Conservation (phyloP, 192 early-diverging fungal species). For the Mortierella claussenii region DNA sequence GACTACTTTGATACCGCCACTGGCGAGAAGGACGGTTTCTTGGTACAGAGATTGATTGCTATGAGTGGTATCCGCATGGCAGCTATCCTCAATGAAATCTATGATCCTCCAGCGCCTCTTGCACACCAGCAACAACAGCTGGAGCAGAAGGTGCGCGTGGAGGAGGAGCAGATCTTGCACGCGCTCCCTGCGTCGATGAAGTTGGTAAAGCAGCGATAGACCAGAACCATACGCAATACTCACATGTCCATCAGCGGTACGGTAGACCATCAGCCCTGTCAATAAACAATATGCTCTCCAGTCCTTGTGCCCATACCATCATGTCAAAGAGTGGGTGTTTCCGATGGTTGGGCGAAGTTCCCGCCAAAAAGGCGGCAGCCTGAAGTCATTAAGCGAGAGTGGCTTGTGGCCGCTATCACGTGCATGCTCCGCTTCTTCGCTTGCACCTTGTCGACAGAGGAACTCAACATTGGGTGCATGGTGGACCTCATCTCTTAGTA, state of each 20-base stretch:
- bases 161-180: too few relatives aligned
- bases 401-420: not conserved
- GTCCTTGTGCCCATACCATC: too few relatives aligned
- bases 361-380: too few relatives aligned
- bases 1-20: constrained; percentile 51
- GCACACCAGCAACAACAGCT: too few relatives aligned
- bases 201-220: not conserved
- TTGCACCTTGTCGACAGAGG: not conserved
- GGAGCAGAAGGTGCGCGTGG: too few relatives aligned
- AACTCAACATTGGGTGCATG: not conserved
- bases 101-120: constrained; percentile 43
- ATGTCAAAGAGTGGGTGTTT: too few relatives aligned
- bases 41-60: constrained; percentile 54
- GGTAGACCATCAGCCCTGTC: too few relatives aligned
- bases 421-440: not conserved
- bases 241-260: too few relatives aligned
- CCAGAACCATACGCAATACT: not conserved
- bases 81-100: constrained; percentile 54
- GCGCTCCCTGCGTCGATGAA: not conserved
- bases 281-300: too few relatives aligned
- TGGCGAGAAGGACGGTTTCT: constrained; percentile 10
- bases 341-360: too few relatives aligned
- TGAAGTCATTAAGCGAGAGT: not conserved
- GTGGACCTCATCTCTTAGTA: not conserved
- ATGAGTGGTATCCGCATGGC: constrained; percentile 59